Evolutionary conservation across 2,329 filamentous ascomycete species (phyloP).

Genomic region (Colletotrichum sp.): DNA sequence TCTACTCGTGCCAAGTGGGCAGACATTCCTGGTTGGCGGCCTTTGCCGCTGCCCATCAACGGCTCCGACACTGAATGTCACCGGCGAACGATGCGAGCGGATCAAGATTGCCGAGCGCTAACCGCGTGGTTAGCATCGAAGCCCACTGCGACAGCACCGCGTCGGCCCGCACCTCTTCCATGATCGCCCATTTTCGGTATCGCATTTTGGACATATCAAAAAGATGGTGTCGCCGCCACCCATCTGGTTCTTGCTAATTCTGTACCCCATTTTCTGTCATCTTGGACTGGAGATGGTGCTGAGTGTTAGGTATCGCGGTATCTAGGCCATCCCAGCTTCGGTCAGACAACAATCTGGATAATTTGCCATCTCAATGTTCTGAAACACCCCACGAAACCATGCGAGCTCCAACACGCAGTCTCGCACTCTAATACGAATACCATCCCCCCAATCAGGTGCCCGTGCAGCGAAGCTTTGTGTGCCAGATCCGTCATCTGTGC

Average conservation of each 20-base stretch:
- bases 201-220: not conserved
- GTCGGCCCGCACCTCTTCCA: not conserved
- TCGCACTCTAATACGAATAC: not conserved
- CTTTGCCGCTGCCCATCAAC: not conserved
- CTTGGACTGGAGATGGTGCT: not conserved
- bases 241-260: not conserved
- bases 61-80: not conserved
- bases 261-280: not conserved
- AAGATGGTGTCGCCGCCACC: not conserved
- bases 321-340: not conserved
- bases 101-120: not conserved
- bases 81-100: not conserved
- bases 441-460: not conserved
- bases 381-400: slow-evolving; percentile 14
- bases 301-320: not conserved
- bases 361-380: not conserved
- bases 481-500: not conserved
- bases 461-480: not conserved
- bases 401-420: not conserved
- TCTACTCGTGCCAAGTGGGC: not conserved
- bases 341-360: not conserved
- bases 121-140: not conserved
- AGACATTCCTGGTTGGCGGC: not conserved
- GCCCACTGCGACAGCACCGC: not conserved
- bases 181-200: not conserved